phyloP scores from a whole-genome alignment of 306 rosid genomes.

The Cucumis sativus region DNA sequence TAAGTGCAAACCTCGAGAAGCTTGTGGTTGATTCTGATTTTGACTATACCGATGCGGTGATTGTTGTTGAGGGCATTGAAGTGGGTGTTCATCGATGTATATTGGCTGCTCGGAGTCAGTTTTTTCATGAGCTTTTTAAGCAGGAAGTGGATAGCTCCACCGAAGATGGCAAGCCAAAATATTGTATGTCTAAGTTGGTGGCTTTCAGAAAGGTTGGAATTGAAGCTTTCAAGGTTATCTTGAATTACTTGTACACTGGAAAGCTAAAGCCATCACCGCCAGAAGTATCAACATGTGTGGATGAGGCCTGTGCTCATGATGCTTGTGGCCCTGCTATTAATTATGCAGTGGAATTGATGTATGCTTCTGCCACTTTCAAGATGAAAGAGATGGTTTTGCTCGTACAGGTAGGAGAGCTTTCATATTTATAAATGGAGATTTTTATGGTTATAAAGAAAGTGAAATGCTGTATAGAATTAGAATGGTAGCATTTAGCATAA shows the following conservation, averaged over 20 bases:
- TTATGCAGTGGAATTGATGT: conserved; percentile 77
- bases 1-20: conserved; percentile 76
- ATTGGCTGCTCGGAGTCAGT: conserved; percentile 63
- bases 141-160: conserved; percentile 25
- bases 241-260: conserved; percentile 81
- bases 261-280: conserved; percentile 56
- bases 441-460: background rate
- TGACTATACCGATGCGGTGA: conserved; percentile 63
- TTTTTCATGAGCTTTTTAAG: conserved; percentile 70
- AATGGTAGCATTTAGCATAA: background rate
- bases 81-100: conserved; percentile 70
- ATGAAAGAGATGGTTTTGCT: conserved; percentile 72
- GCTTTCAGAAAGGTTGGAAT: conserved; percentile 48
- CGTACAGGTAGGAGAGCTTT: conserved; percentile 48
- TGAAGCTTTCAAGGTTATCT: conserved; percentile 57
- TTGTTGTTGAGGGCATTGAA: conserved; percentile 48
- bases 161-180: conserved; percentile 53
- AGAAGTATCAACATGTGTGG: conserved; percentile 77
- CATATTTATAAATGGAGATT: background rate
- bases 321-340: conserved; percentile 76
- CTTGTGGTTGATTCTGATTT: conserved; percentile 43
- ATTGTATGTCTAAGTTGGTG: conserved; percentile 58
- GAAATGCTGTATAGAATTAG: background rate
- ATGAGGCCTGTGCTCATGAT: conserved; percentile 59
- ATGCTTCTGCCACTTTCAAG: conserved; percentile 72